Evolutionary conservation across 129 eudicot genomes (phyloP), one percentile per base, ranked within the genome.

Genomic region (Flaveria brownii): DNA sequence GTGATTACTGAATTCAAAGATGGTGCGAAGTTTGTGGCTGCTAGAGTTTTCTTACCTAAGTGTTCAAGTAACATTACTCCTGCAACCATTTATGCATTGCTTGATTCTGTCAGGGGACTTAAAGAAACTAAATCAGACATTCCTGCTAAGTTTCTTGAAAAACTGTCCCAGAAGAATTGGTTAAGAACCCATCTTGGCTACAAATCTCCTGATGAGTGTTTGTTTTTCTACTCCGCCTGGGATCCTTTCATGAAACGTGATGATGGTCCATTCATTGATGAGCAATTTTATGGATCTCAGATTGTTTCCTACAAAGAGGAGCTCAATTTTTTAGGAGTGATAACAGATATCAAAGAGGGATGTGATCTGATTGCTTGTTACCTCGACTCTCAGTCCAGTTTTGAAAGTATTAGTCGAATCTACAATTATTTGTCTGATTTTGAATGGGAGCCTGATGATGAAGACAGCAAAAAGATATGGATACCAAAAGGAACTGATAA

Each of bases 251-350:
- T 88, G 69, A 59, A 26, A 30, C 49, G 17, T 1, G 55, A 52
- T 7, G 93, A 82, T 78, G 94, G 88, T 26, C 88, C 88, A 2
- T 86, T 86, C 65, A 55, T 88, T 23, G 93, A 83, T 79, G 86
- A 78, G 28, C 73, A 23, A 7, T 88, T 78, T 64, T 86, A 84
- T 46, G 93, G 90, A 5, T 43, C 81, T 14, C 7, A 30, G 16
- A 76, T 88, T 0, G 22, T 13, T 2, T 66, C 76, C 0, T 88
- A 75, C 60, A 60, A 60, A 72, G 47, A 70, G 2, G 88, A 88
- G 78, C 87, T 88, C n/a, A 30, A 26, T 6, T 15, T 61, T 46
- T 12, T 86, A 11, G 87, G 87, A 36, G 87, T 88, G 5, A 23
- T 46, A 2, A 71, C 60, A 0, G 79, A 79, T 56, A 26, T 73